A percentile compares a stretch with the other conserved stretches of the same genome.
phyloP scores from a whole-genome alignment of 1,139 yeast genomes.

The Taiozyma onychis region DNA sequence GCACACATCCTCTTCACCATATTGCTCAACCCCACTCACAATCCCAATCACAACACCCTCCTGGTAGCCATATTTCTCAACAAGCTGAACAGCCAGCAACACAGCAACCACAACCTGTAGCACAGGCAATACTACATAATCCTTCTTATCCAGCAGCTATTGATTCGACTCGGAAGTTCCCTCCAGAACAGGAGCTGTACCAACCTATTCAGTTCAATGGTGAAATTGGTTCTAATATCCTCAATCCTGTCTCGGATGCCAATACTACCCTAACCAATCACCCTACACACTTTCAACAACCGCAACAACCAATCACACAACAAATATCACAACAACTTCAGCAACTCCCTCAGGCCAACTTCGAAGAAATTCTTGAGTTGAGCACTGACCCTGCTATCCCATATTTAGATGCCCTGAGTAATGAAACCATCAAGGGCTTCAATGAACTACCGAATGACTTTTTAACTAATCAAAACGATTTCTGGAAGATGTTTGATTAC shows the following conservation, averaged over 20 bases:
- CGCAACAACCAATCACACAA: constrained; percentile 7
- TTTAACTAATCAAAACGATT: constrained; percentile 15
- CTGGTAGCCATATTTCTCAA: neutral
- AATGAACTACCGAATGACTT: constrained; percentile 16
- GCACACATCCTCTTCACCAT: neutral
- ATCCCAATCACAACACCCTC: neutral
- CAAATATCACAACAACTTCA: constrained; percentile 1
- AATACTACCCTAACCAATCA: neutral
- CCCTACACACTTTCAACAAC: constrained; percentile 7
- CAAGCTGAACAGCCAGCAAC: neutral
- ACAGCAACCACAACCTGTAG: neutral
- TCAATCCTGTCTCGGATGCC: neutral
- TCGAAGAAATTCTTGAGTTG: constrained; percentile 2
- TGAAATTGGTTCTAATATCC: constrained; percentile 1
- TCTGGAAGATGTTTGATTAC: constrained; percentile 23
- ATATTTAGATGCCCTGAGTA: constrained; percentile 18
- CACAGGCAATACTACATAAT: neutral
- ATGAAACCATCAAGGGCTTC: constrained; percentile 22
- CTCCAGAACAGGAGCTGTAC: neutral
- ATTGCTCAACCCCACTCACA: neutral
- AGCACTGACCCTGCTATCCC: constrained; percentile 12
- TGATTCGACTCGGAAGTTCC: neutral
- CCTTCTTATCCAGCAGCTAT: neutral
- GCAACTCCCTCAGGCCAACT: neutral
- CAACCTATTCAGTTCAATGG: neutral